Percentiles rank a stretch among this genome's conserved stretches.
phyloP scores from a whole-genome alignment of 2,329 filamentous ascomycete genomes.

The Leptodontidium sp. region DNA sequence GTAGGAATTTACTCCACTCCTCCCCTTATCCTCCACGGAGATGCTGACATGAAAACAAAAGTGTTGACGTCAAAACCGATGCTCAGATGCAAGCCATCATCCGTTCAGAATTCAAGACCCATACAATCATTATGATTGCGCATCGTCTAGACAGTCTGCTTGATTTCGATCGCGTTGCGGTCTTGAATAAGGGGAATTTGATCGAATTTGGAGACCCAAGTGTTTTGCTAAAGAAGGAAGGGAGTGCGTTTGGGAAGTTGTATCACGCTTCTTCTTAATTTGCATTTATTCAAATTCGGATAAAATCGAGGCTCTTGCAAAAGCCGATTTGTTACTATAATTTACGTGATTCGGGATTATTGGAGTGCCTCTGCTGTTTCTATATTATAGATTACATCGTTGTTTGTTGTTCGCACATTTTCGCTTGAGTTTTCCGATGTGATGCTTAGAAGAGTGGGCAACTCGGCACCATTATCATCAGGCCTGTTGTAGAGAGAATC shows the following conservation, averaged over 20 bases:
- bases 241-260: conserved; percentile 1
- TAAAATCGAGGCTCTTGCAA: not conserved
- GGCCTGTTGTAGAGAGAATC: too few relatives aligned
- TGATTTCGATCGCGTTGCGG: conserved; percentile 54
- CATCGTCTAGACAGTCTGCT: conserved; percentile 49
- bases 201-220: conserved; percentile 87
- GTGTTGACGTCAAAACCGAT: conserved; percentile 44
- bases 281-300: too few relatives aligned
- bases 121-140: conserved; percentile 54
- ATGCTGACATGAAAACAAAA: conserved; percentile 11
- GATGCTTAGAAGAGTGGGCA: too few relatives aligned
- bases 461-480: not conserved
- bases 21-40: too few relatives aligned
- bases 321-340: not conserved
- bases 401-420: too few relatives aligned
- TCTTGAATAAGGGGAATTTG: conserved; percentile 61
- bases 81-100: conserved; percentile 51
- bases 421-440: too few relatives aligned
- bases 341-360: not conserved
- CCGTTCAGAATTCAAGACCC: conserved; percentile 56
- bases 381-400: too few relatives aligned
- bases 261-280: conserved; percentile 12
- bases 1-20: not conserved
- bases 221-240: conserved; percentile 59
- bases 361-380: too few relatives aligned